Conservation (phyloP, 805 yeast genomes). For the Candida glaebosa region DNA sequence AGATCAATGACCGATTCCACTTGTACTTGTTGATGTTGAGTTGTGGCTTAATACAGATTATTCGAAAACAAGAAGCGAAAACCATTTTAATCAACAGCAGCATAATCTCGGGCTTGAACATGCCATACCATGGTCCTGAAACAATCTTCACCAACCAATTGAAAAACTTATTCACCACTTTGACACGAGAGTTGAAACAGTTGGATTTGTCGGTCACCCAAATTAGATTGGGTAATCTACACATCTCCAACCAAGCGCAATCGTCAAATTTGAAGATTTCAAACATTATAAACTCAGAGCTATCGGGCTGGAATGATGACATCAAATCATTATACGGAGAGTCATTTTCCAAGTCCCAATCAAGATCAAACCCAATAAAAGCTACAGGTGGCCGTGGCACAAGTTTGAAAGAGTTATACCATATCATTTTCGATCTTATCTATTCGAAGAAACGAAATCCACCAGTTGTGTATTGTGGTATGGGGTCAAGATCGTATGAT, state of each 20-base stretch:
- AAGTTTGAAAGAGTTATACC: conserved; percentile 35
- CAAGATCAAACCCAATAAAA: conserved; percentile 26
- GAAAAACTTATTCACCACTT: conserved; percentile 28
- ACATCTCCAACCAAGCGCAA: conserved; percentile 22
- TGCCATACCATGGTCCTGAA: conserved; percentile 67
- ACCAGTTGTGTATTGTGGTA: conserved; percentile 37
- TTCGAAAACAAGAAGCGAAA: conserved; percentile 48
- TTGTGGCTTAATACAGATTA: conserved; percentile 53
- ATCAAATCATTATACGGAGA: conserved; percentile 30
- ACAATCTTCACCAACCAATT: conserved; percentile 49
- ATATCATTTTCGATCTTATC: conserved; percentile 37
- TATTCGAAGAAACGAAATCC: conserved; percentile 20
- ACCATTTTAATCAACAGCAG: conserved; percentile 53
- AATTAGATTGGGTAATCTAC: conserved; percentile 38
- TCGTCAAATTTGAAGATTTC: conserved; percentile 20
- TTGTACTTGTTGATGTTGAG: conserved; percentile 50
- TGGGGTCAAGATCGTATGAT: conserved; percentile 40
- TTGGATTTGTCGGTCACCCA: conserved; percentile 38
- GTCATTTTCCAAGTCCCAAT: conserved; percentile 29
- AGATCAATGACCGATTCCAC: conserved; percentile 43
- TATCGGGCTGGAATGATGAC: conserved; percentile 36
- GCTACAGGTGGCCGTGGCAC: conserved; percentile 26
- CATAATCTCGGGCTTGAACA: conserved; percentile 48
- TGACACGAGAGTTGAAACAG: conserved; percentile 33
- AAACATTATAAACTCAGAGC: conserved; percentile 30